Conservation (phyloP, 768 basidiomycete species). For the Kwoniella dendrophila region DNA sequence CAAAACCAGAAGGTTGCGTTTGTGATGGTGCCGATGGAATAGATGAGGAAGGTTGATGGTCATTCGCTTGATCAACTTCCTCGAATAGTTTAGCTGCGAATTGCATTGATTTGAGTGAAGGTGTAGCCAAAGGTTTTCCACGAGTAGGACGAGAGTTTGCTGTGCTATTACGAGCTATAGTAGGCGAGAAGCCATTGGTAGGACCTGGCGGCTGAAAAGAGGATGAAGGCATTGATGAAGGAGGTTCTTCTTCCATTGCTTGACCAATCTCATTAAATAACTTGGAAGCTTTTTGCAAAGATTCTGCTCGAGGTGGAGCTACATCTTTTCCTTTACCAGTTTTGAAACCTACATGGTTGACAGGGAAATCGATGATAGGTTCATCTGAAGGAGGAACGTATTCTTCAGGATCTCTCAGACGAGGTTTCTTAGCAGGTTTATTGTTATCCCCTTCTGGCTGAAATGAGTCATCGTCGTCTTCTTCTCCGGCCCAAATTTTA, state of each 20-base stretch:
- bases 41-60: background rate
- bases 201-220: background rate
- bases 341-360: slow-evolving; percentile 18
- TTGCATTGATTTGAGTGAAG: slow-evolving; percentile 2
- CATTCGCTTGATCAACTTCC: background rate
- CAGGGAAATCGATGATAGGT: background rate
- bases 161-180: background rate
- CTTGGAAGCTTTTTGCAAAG: slow-evolving; percentile 15
- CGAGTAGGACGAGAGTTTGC: background rate
- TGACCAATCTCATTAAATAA: slow-evolving; percentile 20
- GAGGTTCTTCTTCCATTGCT: slow-evolving; percentile 4
- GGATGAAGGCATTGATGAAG: background rate
- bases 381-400: background rate
- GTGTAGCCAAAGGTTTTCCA: background rate
- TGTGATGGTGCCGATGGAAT: background rate
- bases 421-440: slow-evolving; percentile 17
- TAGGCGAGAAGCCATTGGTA: background rate
- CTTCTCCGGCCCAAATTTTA: slow-evolving; percentile 7
- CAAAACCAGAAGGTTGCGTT: slow-evolving; percentile 1
- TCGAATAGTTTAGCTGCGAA: background rate
- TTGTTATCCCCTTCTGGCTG: background rate
- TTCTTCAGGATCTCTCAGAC: slow-evolving; percentile 9
- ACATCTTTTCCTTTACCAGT: slow-evolving; percentile 30
- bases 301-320: slow-evolving; percentile 25
- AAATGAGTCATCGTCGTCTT: background rate